Percentiles rank a stretch among this genome's conserved stretches.
Conservation (phyloP, 176 grass and related monocot species). For the Bothriochloa decipiens region DNA sequence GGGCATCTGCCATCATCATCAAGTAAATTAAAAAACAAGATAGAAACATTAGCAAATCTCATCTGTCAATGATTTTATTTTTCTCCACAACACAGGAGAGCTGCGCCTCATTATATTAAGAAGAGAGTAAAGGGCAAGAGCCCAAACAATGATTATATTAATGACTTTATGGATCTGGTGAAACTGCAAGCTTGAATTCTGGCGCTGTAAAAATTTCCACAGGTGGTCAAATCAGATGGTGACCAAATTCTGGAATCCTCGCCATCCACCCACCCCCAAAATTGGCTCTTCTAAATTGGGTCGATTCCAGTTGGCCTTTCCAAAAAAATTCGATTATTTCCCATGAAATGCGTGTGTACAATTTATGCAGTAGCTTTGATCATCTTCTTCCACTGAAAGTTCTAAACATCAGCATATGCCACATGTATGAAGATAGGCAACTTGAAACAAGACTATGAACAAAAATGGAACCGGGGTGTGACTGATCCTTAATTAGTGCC, state of each 20-base stretch:
- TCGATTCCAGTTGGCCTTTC: not conserved
- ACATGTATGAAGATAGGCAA: not conserved
- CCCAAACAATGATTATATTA: no score
- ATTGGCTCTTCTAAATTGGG: not conserved
- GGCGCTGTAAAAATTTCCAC: not conserved
- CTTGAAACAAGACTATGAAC: not conserved
- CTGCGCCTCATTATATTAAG: no score
- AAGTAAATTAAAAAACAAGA: constrained; percentile 29
- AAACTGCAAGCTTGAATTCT: not conserved
- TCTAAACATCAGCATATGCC: no score
- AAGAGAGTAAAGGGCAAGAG: no score
- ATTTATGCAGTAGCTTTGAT: no score
- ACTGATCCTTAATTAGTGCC: not conserved
- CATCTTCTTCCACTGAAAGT: no score
- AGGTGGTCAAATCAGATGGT: not conserved
- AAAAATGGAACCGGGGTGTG: not conserved
- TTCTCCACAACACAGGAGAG: no score
- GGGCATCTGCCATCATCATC: constrained; percentile 15
- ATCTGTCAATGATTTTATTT: no score
- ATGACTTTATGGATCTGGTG: not conserved
- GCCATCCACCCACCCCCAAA: not conserved
- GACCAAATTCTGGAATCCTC: not conserved
- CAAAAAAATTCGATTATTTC: no score
- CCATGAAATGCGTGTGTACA: no score
- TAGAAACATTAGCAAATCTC: constrained; percentile 32